phyloP scores from a whole-genome alignment of 2,329 filamentous ascomycete genomes.

The Aspergillus udagawae region DNA sequence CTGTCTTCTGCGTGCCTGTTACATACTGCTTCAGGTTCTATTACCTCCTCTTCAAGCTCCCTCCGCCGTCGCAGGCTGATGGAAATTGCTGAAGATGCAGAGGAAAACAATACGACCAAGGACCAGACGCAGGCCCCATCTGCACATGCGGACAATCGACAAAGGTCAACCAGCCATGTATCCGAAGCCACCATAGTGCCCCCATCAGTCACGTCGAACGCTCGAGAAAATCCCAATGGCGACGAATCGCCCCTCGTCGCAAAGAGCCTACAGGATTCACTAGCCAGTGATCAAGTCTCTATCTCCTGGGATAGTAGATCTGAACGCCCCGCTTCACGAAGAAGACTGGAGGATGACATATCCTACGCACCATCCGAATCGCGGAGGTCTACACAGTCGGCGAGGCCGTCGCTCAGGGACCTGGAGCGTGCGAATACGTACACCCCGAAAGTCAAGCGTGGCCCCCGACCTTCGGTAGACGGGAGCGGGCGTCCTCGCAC shows the following conservation, averaged over 20 bases:
- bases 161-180: constrained; percentile 27
- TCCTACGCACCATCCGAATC: constrained; percentile 32
- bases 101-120: constrained; percentile 66
- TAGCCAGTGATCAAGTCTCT: constrained; percentile 9
- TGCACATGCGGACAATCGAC: constrained; percentile 16
- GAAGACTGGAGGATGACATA: constrained; percentile 29
- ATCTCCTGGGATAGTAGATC: constrained; percentile 13
- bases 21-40: constrained; percentile 81
- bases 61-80: constrained; percentile 72
- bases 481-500: constrained; percentile 60
- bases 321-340: constrained; percentile 18
- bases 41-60: constrained; percentile 78
- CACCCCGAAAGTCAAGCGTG: constrained; percentile 74
- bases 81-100: constrained; percentile 91
- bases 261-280: constrained; percentile 7
- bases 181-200: constrained; percentile 35
- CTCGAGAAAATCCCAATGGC: constrained; percentile 14
- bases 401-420: constrained; percentile 43
- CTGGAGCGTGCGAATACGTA: constrained; percentile 38
- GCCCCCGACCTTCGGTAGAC: constrained; percentile 70
- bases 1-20: constrained; percentile 85
- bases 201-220: constrained; percentile 16
- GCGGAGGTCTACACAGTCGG: constrained; percentile 39
- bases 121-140: constrained; percentile 36
- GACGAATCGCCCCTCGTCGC: constrained; percentile 12